These are phyloP conservation scores for Aspergillus persii DNA, from an alignment of 2,329 filamentous ascomycete genomes.

Conservation along the genomic window DNA sequence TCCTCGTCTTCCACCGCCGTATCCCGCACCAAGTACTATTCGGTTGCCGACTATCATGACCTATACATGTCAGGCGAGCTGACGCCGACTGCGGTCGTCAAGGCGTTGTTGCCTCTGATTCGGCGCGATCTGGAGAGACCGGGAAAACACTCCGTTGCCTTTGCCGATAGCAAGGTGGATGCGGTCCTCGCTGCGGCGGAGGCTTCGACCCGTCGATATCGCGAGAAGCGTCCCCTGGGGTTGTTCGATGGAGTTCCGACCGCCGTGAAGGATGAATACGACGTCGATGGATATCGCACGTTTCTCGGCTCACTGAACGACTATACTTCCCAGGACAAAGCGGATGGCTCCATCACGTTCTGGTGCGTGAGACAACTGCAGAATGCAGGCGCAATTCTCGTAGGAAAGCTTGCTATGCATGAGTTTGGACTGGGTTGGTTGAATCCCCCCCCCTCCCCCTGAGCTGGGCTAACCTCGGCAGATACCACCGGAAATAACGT, in stretches of 20 bases:
- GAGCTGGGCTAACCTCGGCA: not conserved
- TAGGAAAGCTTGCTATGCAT: slow-evolving; percentile 74
- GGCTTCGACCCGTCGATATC: slow-evolving; percentile 66
- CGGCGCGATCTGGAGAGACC: slow-evolving; percentile 51
- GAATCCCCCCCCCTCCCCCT: not conserved
- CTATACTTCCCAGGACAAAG: slow-evolving; percentile 39
- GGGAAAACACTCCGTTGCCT: slow-evolving; percentile 63
- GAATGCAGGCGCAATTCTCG: slow-evolving; percentile 65
- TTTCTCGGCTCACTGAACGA: slow-evolving; percentile 60
- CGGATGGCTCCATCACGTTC: slow-evolving; percentile 49
- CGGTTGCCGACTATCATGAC: slow-evolving; percentile 69
- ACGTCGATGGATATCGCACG: slow-evolving; percentile 63
- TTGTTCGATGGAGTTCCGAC: slow-evolving; percentile 74
- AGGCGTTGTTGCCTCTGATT: slow-evolving; percentile 66
- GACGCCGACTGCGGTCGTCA: slow-evolving; percentile 66
- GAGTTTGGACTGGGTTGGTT: slow-evolving; percentile 61
- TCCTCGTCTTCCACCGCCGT: not conserved
- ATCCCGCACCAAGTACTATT: slow-evolving; percentile 50
- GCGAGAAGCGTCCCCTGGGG: slow-evolving; percentile 59
- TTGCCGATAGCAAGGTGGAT: slow-evolving; percentile 60
- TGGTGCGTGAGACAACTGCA: slow-evolving; percentile 66
- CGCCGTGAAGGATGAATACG: slow-evolving; percentile 72
- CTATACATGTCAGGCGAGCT: slow-evolving; percentile 64
- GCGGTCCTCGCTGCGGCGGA: slow-evolving; percentile 62
- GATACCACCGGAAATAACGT: slow-evolving; percentile 72